Conservation (phyloP, 345 rosid species). For the Brassica nigra region DNA sequence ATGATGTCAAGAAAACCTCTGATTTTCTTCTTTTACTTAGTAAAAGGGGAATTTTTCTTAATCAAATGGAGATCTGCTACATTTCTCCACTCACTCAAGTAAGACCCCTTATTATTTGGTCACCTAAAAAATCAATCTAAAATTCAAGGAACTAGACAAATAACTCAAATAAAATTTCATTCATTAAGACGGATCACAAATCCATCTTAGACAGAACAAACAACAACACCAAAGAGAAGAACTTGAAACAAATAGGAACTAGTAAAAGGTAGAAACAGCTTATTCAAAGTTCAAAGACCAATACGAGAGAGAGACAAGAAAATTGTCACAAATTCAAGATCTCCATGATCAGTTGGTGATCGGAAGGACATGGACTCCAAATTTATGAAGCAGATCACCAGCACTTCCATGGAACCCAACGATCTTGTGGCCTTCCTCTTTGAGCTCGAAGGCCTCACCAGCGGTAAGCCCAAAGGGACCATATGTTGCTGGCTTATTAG, state of each 20-base stretch:
- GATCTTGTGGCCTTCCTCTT: slow-evolving; percentile 25
- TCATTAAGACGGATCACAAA: neutral
- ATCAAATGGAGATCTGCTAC: neutral
- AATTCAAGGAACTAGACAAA: neutral
- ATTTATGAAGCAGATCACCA: slow-evolving; percentile 14
- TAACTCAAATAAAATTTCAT: neutral
- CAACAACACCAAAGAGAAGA: neutral
- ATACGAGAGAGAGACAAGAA: neutral
- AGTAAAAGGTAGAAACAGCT: neutral
- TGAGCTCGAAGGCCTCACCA: slow-evolving; percentile 10
- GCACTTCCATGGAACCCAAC: slow-evolving; percentile 42
- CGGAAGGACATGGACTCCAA: slow-evolving; percentile 39
- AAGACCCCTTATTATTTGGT: neutral
- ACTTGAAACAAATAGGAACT: neutral
- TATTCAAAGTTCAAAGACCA: neutral
- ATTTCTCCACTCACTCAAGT: neutral
- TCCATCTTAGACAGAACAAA: neutral
- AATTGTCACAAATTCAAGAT: neutral
- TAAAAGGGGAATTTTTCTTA: neutral
- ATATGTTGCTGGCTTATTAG: neutral
- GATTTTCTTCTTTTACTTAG: neutral
- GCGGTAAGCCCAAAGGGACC: slow-evolving; percentile 32
- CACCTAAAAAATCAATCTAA: neutral
- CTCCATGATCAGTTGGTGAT: neutral
- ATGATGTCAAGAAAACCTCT: neutral